These are phyloP conservation scores for Knoxia roxburghii DNA, from an alignment of 257 asterid species.

Conservation along the genomic window DNA sequence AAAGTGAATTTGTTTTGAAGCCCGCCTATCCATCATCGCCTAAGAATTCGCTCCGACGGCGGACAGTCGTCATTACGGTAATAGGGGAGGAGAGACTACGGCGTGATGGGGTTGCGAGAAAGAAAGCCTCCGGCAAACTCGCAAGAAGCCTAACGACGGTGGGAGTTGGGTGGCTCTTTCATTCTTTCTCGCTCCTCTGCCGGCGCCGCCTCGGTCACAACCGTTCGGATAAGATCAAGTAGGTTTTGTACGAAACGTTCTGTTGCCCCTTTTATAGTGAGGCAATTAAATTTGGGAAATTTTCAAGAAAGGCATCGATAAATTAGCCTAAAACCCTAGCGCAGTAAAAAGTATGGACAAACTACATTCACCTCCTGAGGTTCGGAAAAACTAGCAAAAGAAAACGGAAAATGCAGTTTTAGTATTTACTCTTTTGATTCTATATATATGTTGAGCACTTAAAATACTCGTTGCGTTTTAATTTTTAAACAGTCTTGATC, in stretches of 20 bases:
- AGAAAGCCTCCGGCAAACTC: slow-evolving; percentile 38
- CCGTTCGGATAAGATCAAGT: slow-evolving; percentile 84
- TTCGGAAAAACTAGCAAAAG: too few species aligned
- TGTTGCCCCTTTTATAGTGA: background rate
- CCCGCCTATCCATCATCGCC: slow-evolving; percentile 56
- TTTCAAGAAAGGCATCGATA: too few species aligned
- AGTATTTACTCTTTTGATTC: too few species aligned
- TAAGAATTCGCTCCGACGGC: slow-evolving; percentile 40
- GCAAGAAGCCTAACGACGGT: background rate
- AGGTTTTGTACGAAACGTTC: background rate
- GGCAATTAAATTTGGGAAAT: too few species aligned
- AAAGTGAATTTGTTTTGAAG: slow-evolving; percentile 7
- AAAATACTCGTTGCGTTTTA: too few species aligned
- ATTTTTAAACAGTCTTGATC: too few species aligned
- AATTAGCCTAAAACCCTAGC: too few species aligned
- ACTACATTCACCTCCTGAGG: too few species aligned
- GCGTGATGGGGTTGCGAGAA: background rate
- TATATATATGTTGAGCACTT: too few species aligned
- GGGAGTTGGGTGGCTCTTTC: slow-evolving; percentile 41
- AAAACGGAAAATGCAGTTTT: too few species aligned
- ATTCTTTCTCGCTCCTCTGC: slow-evolving; percentile 18
- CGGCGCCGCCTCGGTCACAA: slow-evolving; percentile 20
- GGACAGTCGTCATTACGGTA: slow-evolving; percentile 67
- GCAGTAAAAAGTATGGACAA: too few species aligned
- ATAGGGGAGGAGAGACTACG: slow-evolving; percentile 19